Evolutionary conservation across 768 basidiomycete species (phyloP).

Genomic region (Rhodosporidiobolus sp.): DNA sequence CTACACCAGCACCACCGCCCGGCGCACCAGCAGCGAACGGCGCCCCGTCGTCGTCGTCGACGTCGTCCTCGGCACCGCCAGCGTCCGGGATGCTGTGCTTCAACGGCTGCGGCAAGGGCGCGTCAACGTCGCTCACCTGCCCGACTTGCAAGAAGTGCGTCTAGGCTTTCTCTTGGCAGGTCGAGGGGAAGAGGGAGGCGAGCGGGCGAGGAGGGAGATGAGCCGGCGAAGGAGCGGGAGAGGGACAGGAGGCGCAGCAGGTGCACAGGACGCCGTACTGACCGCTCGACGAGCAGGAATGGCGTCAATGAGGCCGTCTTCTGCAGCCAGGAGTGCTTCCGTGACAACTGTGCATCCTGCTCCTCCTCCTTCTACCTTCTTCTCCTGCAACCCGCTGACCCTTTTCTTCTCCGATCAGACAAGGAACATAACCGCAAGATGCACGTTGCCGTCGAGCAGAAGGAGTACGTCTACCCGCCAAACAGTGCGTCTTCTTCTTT

Average conservation of each 20-base stretch:
- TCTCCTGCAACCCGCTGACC: neutral
- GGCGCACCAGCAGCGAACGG: neutral
- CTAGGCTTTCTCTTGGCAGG: neutral
- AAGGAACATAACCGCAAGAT: conserved; percentile 27
- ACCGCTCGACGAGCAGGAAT: neutral
- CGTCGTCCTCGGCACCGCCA: neutral
- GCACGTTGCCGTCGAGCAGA: neutral
- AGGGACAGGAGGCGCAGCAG: too few relatives aligned
- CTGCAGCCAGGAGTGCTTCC: conserved; percentile 31
- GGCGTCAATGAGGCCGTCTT: conserved; percentile 17
- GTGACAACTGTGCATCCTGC: conserved; percentile 14
- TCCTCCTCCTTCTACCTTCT: too few relatives aligned
- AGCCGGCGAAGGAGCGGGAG: too few relatives aligned
- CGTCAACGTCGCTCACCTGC: conserved; percentile 12
- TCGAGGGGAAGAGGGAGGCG: too few relatives aligned
- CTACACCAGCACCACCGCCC: too few relatives aligned
- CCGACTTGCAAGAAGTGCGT: conserved; percentile 21
- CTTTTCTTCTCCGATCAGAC: neutral
- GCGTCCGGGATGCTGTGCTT: neutral
- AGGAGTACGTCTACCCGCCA: conserved; percentile 12
- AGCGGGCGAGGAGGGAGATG: neutral
- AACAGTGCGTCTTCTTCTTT: conserved; percentile 17
- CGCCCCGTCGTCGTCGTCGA: neutral
- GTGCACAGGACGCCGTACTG: too few relatives aligned
- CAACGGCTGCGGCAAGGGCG: conserved; percentile 25